phyloP scores from a whole-genome alignment of 169 alveolate species.

The Eimeria acervulina region DNA sequence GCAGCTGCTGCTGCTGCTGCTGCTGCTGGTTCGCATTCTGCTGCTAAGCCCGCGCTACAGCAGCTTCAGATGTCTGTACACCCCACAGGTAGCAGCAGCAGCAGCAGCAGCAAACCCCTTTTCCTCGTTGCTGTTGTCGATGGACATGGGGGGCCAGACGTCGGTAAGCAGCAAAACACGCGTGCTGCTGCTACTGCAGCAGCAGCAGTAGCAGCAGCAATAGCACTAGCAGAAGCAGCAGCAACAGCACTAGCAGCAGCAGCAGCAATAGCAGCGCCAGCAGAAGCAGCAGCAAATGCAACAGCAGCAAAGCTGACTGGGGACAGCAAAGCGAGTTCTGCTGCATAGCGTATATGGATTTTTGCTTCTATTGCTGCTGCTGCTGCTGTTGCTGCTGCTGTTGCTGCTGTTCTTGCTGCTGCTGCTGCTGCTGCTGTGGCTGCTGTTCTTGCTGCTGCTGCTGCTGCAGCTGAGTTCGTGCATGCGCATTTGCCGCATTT shows the following conservation, averaged over 20 bases:
- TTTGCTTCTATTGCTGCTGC: conserved; percentile 15
- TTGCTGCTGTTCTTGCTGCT: conserved; percentile 34
- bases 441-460: conserved; percentile 45
- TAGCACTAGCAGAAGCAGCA: too few species aligned
- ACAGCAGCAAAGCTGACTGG: too few species aligned
- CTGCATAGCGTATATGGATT: too few species aligned
- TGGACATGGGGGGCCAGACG: conserved; percentile 61
- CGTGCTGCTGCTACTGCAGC: conserved; percentile 34
- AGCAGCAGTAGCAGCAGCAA: too few species aligned
- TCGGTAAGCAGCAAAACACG: conserved; percentile 36
- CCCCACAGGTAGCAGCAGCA: neutral
- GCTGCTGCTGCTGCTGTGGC: conserved; percentile 25
- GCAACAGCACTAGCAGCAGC: neutral
- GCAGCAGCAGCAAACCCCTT: conserved; percentile 23
- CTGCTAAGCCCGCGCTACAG: neutral
- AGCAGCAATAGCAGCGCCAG: too few species aligned
- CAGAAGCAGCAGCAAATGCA: too few species aligned
- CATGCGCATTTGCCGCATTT: conserved; percentile 48
- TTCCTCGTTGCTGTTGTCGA: conserved; percentile 59
- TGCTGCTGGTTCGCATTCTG: neutral
- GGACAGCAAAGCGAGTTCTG: too few species aligned
- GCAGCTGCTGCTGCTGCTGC: conserved; percentile 48
- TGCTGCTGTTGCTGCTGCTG: conserved; percentile 10
- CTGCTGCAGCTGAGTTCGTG: conserved; percentile 75
- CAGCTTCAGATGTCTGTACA: conserved; percentile 22